Percentiles rank a stretch among this genome's conserved stretches.
Conservation (phyloP, 176 grass and related monocot genomes). For the Bromus sterilis region DNA sequence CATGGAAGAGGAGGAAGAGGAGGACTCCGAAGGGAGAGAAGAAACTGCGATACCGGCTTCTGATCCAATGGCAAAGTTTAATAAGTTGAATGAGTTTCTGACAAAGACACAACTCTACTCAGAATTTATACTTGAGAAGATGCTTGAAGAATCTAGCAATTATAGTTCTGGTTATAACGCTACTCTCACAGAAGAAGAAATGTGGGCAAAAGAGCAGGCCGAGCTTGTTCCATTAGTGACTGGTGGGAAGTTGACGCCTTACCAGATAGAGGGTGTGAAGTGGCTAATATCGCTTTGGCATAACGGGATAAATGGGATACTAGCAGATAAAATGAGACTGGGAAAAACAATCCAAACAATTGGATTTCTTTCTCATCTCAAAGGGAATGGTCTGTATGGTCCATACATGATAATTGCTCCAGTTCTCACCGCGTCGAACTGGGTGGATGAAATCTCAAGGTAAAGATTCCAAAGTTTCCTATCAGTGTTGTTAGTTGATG, state of each 20-base stretch:
- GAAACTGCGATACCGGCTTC: slow-evolving; percentile 19
- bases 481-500: neutral
- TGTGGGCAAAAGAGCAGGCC: slow-evolving; percentile 55
- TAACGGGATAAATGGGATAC: slow-evolving; percentile 80
- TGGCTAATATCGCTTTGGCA: slow-evolving; percentile 88
- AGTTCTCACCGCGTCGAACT: slow-evolving; percentile 86
- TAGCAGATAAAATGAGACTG: slow-evolving; percentile 86
- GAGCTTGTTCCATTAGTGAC: slow-evolving; percentile 81
- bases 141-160: slow-evolving; percentile 41
- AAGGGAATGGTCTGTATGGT: slow-evolving; percentile 78
- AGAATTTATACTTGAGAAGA: slow-evolving; percentile 75
- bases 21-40: slow-evolving; percentile 24
- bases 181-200: slow-evolving; percentile 64
- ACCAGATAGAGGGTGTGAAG: slow-evolving; percentile 94
- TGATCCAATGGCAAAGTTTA: slow-evolving; percentile 45
- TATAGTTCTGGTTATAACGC: slow-evolving; percentile 6
- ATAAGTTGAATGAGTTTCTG: slow-evolving; percentile 66
- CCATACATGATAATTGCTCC: slow-evolving; percentile 87
- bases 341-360: slow-evolving; percentile 92
- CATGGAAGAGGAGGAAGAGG: slow-evolving; percentile 53
- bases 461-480: slow-evolving; percentile 13
- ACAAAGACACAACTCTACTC: slow-evolving; percentile 72
- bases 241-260: slow-evolving; percentile 69
- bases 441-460: slow-evolving; percentile 84
- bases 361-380: slow-evolving; percentile 91